phyloP scores from a whole-genome alignment of 1,139 yeast species.

The Yamadazyma jaroonii region DNA sequence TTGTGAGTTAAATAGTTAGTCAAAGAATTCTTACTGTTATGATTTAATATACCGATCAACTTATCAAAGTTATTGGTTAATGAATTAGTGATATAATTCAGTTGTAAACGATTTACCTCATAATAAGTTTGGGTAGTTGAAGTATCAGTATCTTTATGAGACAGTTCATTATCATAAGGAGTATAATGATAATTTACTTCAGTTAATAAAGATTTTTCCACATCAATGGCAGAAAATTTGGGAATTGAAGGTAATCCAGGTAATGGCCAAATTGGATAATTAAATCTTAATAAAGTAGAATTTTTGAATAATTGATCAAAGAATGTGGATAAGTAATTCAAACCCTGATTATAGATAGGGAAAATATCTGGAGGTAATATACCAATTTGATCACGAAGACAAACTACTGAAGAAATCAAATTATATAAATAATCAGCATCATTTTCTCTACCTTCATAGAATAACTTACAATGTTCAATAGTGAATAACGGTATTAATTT shows the following conservation, averaged over 20 bases:
- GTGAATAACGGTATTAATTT: slow-evolving; percentile 75
- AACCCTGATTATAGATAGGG: slow-evolving; percentile 69
- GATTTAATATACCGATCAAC: slow-evolving; percentile 55
- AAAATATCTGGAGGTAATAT: slow-evolving; percentile 74
- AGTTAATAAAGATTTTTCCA: slow-evolving; percentile 72
- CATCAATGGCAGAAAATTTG: slow-evolving; percentile 64
- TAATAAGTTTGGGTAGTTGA: slow-evolving; percentile 49
- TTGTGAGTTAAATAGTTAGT: slow-evolving; percentile 31
- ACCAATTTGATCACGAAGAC: slow-evolving; percentile 82
- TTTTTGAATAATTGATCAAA: slow-evolving; percentile 39
- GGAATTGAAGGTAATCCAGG: slow-evolving; percentile 70
- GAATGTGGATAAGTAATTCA: slow-evolving; percentile 64
- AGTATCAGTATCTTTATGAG: slow-evolving; percentile 7
- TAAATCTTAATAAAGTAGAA: slow-evolving; percentile 17
- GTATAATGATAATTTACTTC: slow-evolving; percentile 70
- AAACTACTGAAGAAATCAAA: slow-evolving; percentile 80
- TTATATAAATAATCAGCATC: slow-evolving; percentile 53
- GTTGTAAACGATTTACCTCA: slow-evolving; percentile 61
- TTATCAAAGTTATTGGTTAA: slow-evolving; percentile 55
- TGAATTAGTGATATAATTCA: slow-evolving; percentile 68
- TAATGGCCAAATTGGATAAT: slow-evolving; percentile 65
- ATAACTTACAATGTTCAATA: slow-evolving; percentile 67
- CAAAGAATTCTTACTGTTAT: slow-evolving; percentile 25
- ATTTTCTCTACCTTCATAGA: slow-evolving; percentile 22
- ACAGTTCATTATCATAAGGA: slow-evolving; percentile 44